Evolutionary conservation across 1,284 basidiomycete genomes (phyloP), one percentile per base, ranked within the genome.

Genomic region (Phlebopus sp.): DNA sequence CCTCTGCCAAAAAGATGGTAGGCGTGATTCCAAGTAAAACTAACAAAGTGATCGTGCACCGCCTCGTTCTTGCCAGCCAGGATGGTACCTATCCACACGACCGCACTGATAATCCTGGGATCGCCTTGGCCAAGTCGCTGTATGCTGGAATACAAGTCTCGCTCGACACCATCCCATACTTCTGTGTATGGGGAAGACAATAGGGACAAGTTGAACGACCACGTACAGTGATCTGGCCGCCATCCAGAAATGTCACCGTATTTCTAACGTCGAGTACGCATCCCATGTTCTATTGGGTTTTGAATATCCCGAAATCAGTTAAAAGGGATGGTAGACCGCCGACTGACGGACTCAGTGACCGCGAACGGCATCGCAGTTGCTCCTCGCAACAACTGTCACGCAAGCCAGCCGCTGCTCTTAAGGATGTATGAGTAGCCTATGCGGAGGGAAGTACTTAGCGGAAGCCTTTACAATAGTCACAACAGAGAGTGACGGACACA

Each of bases 361-460:
- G 10, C 74, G 72, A 18, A 85, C 76, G 2, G 75, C 68, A 19
- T 78, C 73, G 59, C 81, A 87, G 57, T 91, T 91, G 45, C 85
- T 82, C 43, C 89, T 69, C 1, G 88, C 88, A 4, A 90, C 82
- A 10, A 76, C 83, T 0, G 87, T 90, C 9, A 92, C 81, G n/a
- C 77, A 69, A 1, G 78, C 83, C 27, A 73, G 6, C 83, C 82
- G 47, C 80, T 79, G 47, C 71, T 71, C 57, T 84, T 76, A 29
- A 90, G 71, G 23, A 89, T 72, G 43, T 81, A 73, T 0, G 84
- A 76, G 63, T 89, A 81, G 3, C 3, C 4, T 84, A 49, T 2
- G 11, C 18, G 6, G 9, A 47, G 6, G 19, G 37, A 42, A 34
- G 21, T 13, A n/a, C 3, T 15, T 3, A n/a, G 29, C 6, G 4